Conservation (phyloP, 1,139 yeast species). For the Kurtzmaniella quercitrusa region DNA sequence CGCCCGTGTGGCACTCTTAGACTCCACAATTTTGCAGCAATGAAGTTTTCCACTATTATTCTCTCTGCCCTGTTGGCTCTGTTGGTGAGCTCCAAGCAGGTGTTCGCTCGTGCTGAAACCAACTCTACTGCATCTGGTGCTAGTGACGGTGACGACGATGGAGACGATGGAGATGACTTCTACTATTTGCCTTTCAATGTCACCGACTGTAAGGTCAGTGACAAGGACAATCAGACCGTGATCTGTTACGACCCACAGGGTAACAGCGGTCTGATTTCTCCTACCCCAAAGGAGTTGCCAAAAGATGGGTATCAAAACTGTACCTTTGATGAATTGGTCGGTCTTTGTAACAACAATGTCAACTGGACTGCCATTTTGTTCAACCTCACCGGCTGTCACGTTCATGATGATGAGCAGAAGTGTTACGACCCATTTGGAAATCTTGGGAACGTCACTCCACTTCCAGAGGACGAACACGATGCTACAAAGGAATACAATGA, state of each 20-base stretch:
- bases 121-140: not conserved
- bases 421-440: not conserved
- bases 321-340: not conserved
- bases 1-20: not conserved
- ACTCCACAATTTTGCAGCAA: not conserved
- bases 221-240: not conserved
- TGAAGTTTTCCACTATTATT: not conserved
- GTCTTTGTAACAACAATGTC: not conserved
- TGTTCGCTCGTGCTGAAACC: not conserved
- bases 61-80: not conserved
- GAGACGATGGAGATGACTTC: not conserved
- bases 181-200: not conserved
- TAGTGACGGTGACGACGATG: not conserved
- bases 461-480: not conserved
- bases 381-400: not conserved
- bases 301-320: not conserved
- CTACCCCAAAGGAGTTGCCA: not conserved
- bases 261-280: not conserved
- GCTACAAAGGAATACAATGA: not conserved
- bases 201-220: not conserved
- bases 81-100: not conserved
- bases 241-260: conserved; percentile 1
- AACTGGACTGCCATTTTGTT: not conserved
- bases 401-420: not conserved
- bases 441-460: not conserved